phyloP scores from a whole-genome alignment of 257 asterid species.

The Solanum pennellii region DNA sequence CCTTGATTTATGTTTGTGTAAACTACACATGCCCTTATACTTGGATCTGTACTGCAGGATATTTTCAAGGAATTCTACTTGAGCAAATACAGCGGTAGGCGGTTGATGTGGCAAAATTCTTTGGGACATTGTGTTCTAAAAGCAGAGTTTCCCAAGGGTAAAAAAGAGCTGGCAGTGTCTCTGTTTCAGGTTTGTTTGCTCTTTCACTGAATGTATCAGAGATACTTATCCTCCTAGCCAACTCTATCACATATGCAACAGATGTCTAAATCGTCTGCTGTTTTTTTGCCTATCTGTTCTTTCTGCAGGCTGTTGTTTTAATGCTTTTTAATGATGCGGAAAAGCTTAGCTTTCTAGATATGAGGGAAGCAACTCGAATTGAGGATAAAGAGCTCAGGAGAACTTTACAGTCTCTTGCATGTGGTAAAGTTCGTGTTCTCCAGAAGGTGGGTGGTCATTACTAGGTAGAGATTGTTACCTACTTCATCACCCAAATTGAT shows the following conservation, averaged over 20 bases:
- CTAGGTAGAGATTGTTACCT: neutral
- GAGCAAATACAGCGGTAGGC: slow-evolving; percentile 93
- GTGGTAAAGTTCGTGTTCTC: slow-evolving; percentile 91
- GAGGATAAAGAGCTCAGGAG: slow-evolving; percentile 90
- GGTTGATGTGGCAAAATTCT: slow-evolving; percentile 98
- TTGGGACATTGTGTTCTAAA: slow-evolving; percentile 92
- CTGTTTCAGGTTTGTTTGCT: slow-evolving; percentile 72
- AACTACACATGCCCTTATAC: neutral
- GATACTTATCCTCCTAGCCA: neutral
- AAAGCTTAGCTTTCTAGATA: slow-evolving; percentile 80
- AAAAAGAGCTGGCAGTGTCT: slow-evolving; percentile 96
- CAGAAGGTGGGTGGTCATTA: slow-evolving; percentile 46
- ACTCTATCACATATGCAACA: neutral
- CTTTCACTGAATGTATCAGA: neutral
- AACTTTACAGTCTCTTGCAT: slow-evolving; percentile 94
- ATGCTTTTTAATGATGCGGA: slow-evolving; percentile 88
- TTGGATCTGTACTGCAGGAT: slow-evolving; percentile 39
- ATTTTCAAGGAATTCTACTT: slow-evolving; percentile 91
- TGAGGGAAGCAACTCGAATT: slow-evolving; percentile 75
- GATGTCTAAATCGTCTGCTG: neutral
- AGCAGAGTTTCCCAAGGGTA: slow-evolving; percentile 81
- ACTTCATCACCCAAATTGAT: neutral
- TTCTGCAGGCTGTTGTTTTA: slow-evolving; percentile 69
- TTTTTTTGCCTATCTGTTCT: neutral
- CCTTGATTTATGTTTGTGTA: neutral